phyloP scores from a whole-genome alignment of 139 green algal genomes.

The Coelastrella sp. region DNA sequence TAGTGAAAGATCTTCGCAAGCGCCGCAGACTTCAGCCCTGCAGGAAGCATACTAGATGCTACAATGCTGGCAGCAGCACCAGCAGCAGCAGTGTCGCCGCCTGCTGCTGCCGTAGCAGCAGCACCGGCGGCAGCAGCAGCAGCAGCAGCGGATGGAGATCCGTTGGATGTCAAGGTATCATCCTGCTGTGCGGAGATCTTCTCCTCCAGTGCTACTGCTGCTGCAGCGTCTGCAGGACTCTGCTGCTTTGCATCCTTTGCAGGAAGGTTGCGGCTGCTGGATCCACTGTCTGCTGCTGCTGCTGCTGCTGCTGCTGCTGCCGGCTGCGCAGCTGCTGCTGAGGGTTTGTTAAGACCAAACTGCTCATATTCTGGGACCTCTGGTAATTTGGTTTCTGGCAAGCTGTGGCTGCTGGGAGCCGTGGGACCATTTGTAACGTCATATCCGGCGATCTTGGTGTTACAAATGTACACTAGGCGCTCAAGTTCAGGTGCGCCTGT shows the following conservation, averaged over 20 bases:
- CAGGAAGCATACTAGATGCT: neutral
- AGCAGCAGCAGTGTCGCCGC: neutral
- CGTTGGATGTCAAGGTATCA: neutral
- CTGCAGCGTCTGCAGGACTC: neutral
- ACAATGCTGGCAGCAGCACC: neutral
- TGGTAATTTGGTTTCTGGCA: conserved; percentile 41
- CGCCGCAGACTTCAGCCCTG: neutral
- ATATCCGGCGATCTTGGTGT: conserved; percentile 3
- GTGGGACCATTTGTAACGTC: conserved; percentile 4
- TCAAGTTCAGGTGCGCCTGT: conserved; percentile 12
- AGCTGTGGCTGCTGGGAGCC: conserved; percentile 44
- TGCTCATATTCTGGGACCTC: conserved; percentile 30
- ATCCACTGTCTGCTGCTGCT: no score
- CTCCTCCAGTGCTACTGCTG: conserved; percentile 7
- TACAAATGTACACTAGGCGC: conserved; percentile 36
- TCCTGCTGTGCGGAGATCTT: conserved; percentile 12
- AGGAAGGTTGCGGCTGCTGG: no score
- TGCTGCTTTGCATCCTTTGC: neutral
- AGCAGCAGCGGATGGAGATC: neutral
- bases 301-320: neutral
- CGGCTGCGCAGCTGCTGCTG: neutral
- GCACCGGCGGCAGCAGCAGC: neutral
- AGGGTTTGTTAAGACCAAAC: neutral
- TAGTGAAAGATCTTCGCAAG: neutral
- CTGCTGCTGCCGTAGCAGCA: neutral